A percentile compares a stretch with the other conserved stretches of the same genome.
phyloP scores from a whole-genome alignment of 768 basidiomycete genomes.

The Lactarius hatsudake region DNA sequence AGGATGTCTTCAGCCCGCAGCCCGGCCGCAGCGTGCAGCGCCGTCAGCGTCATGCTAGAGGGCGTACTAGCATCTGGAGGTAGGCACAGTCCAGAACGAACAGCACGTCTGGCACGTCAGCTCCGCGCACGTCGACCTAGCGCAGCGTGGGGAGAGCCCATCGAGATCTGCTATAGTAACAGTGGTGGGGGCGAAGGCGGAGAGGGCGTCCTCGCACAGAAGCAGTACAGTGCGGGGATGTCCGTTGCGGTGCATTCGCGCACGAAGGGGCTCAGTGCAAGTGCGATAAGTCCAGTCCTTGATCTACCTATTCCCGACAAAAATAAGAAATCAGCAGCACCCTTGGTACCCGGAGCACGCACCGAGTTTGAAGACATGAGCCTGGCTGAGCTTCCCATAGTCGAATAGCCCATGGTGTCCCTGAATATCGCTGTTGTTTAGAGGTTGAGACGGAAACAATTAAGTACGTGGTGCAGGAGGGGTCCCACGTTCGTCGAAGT shows the following conservation, averaged over 20 bases:
- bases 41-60: too few species aligned
- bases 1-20: constrained; percentile 33
- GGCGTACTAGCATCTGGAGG: neutral
- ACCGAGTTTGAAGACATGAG: constrained; percentile 74
- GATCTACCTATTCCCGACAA: neutral
- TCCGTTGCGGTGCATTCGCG: constrained; percentile 26
- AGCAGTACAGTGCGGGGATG: constrained; percentile 25
- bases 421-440: too few species aligned
- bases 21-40: constrained; percentile 9
- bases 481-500: too few species aligned
- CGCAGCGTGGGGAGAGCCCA: constrained; percentile 13
- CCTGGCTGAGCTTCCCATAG: constrained; percentile 39
- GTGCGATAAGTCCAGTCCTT: too few species aligned
- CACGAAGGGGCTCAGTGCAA: constrained; percentile 21
- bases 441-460: too few species aligned
- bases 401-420: constrained; percentile 34
- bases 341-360: constrained; percentile 24
- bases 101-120: neutral
- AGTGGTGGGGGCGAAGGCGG: neutral
- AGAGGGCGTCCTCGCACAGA: constrained; percentile 21
- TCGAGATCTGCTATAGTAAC: constrained; percentile 11
- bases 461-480: too few species aligned
- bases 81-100: constrained; percentile 13
- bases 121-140: neutral
- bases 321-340: neutral